phyloP scores from a whole-genome alignment of 306 rosid genomes.

The Medicago lupulina region DNA sequence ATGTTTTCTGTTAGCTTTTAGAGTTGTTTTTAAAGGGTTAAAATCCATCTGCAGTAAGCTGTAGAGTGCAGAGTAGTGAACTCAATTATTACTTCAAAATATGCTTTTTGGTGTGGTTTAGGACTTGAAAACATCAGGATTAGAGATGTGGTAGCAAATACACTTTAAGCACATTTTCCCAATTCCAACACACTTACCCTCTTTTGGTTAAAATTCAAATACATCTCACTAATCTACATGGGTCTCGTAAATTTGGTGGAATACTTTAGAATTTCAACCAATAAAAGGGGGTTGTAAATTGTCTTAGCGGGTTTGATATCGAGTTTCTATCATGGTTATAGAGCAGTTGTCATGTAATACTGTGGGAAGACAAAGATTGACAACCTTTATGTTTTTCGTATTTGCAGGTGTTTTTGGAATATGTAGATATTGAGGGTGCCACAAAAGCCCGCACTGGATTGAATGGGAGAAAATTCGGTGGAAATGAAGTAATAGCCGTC shows the following conservation, averaged over 20 bases:
- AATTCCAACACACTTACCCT: not conserved
- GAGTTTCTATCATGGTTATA: not conserved
- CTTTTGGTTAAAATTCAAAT: not conserved
- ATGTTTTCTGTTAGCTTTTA: not conserved
- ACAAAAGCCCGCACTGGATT: conserved; percentile 83
- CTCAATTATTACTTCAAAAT: not conserved
- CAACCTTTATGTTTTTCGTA: not conserved
- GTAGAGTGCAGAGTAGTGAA: not conserved
- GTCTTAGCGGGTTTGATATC: not conserved
- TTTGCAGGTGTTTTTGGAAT: conserved; percentile 89
- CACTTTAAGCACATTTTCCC: not conserved
- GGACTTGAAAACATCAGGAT: not conserved
- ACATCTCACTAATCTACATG: not conserved
- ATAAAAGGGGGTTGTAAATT: not conserved
- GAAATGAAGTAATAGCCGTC: conserved; percentile 83
- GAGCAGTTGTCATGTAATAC: conserved; percentile 5
- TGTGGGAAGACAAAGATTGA: not conserved
- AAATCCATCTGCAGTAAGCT: not conserved
- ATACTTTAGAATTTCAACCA: not conserved
- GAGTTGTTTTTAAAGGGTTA: not conserved
- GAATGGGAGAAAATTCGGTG: conserved; percentile 91
- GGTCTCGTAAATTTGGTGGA: not conserved
- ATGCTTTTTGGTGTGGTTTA: not conserved
- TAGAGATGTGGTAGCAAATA: not conserved
- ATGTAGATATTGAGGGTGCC: conserved; percentile 80